These are phyloP conservation scores for Fusarium sp. DNA, from an alignment of 2,329 filamentous ascomycete genomes.

Conservation along the genomic window DNA sequence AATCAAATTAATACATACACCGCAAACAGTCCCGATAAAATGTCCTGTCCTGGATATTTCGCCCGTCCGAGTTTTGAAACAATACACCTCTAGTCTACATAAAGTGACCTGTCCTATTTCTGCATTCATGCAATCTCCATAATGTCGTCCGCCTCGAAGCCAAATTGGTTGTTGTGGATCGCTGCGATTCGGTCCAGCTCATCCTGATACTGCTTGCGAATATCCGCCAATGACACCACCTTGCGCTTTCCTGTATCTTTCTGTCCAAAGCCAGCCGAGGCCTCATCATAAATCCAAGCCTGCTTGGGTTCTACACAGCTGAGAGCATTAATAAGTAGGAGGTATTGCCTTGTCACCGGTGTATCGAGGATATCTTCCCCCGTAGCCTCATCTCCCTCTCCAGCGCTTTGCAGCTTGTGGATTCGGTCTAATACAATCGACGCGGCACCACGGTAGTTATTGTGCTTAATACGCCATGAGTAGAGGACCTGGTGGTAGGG, in stretches of 20 bases:
- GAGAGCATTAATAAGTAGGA: slow-evolving; percentile 92
- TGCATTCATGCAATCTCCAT: slow-evolving; percentile 60
- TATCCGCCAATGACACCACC: slow-evolving; percentile 85
- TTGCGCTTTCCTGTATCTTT: slow-evolving; percentile 65
- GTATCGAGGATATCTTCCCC: slow-evolving; percentile 69
- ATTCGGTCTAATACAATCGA: slow-evolving; percentile 70
- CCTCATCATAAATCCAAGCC: slow-evolving; percentile 76
- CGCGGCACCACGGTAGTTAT: slow-evolving; percentile 85
- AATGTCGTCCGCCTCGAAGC: slow-evolving; percentile 67
- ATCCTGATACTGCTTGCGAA: slow-evolving; percentile 87
- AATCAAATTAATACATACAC: slow-evolving; percentile 40
- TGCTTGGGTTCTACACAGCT: slow-evolving; percentile 82
- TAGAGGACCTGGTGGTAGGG: slow-evolving; percentile 92
- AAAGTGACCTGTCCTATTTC: slow-evolving; percentile 1
- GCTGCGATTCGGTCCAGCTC: slow-evolving; percentile 89
- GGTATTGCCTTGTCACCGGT: slow-evolving; percentile 76
- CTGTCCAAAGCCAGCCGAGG: slow-evolving; percentile 36
- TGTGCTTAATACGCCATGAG: slow-evolving; percentile 84
- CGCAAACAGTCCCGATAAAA: slow-evolving; percentile 39
- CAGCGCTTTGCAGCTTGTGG: slow-evolving; percentile 67
- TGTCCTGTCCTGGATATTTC: slow-evolving; percentile 48
- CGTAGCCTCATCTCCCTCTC: slow-evolving; percentile 66
- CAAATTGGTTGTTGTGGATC: slow-evolving; percentile 90
- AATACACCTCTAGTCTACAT: slow-evolving; percentile 42
- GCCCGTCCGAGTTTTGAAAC: slow-evolving; percentile 36